phyloP scores from a whole-genome alignment of 108 stramenopile species.

The Skeletonema marinoi region DNA sequence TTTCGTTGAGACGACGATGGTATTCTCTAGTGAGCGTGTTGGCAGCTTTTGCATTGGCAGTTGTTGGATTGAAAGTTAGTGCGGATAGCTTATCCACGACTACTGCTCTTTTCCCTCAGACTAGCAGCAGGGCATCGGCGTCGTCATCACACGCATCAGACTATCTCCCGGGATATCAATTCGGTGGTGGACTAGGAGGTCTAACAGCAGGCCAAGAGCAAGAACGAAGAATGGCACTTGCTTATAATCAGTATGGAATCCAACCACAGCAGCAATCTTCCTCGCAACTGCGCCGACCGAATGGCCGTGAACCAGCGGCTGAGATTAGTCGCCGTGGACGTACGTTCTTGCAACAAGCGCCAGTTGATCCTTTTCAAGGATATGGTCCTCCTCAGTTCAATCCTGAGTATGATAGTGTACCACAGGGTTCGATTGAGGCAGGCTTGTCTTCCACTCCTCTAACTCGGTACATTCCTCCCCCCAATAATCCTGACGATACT shows the following conservation, averaged over 20 bases:
- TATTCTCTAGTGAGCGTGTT: constrained; percentile 4
- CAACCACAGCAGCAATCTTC: background rate
- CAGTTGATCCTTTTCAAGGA: constrained; percentile 21
- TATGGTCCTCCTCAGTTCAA: constrained; percentile 34
- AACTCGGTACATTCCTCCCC: constrained; percentile 20
- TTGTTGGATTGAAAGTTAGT: constrained; percentile 3
- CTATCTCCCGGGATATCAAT: constrained; percentile 27
- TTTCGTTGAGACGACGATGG: background rate
- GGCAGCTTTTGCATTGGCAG: constrained; percentile 2
- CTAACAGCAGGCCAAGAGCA: constrained; percentile 2
- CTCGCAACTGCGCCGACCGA: background rate
- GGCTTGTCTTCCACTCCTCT: constrained; percentile 19
- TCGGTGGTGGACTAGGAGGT: constrained; percentile 32
- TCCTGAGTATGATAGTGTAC: constrained; percentile 6
- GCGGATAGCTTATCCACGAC: background rate
- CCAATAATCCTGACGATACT: background rate
- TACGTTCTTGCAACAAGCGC: background rate
- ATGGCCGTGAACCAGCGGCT: background rate
- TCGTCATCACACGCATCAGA: background rate
- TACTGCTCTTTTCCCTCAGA: background rate
- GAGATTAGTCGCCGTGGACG: background rate
- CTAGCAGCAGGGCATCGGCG: background rate
- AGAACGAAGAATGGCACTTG: constrained; percentile 6
- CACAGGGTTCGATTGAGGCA: background rate
- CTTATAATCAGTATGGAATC: background rate